phyloP scores from a whole-genome alignment of 352 stramenopile genomes.

The Phytophthora sojae region DNA sequence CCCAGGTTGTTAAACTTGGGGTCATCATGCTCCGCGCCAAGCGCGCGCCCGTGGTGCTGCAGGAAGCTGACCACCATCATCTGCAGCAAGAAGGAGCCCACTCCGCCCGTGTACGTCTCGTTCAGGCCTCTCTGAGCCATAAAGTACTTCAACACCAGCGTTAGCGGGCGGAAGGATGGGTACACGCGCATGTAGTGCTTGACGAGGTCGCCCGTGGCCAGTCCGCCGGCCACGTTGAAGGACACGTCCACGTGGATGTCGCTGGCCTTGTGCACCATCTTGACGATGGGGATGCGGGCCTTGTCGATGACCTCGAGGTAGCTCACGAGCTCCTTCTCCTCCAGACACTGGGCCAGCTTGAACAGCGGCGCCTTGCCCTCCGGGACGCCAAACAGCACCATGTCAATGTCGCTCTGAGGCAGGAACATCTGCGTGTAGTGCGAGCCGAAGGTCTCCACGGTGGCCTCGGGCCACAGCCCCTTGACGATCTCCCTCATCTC shows the following conservation, averaged over 20 bases:
- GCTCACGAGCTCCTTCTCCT: constrained; percentile 77
- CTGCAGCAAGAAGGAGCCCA: constrained; percentile 95
- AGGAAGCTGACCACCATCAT: constrained; percentile 96
- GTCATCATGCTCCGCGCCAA: constrained; percentile 63
- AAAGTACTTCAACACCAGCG: constrained; percentile 97
- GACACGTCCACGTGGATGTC: constrained; percentile 94
- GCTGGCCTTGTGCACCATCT: constrained; percentile 92
- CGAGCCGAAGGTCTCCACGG: constrained; percentile 93
- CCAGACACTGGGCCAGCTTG: constrained; percentile 59
- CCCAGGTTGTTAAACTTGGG: constrained; percentile 91
- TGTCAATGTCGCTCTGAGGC: constrained; percentile 94
- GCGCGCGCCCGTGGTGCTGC: constrained; percentile 85
- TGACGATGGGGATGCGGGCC: constrained; percentile 96
- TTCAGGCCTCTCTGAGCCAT: constrained; percentile 93
- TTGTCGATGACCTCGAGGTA: constrained; percentile 96
- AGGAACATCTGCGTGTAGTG: constrained; percentile 94
- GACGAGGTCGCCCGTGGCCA: constrained; percentile 90
- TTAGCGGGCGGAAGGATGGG: constrained; percentile 92
- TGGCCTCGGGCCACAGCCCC: constrained; percentile 60
- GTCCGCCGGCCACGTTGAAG: constrained; percentile 89
- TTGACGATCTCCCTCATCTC: constrained; percentile 77
- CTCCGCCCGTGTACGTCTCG: constrained; percentile 94
- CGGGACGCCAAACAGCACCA: constrained; percentile 89
- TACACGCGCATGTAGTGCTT: constrained; percentile 93
- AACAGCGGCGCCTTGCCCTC: constrained; percentile 64